Evolutionary conservation across 768 basidiomycete genomes (phyloP), one percentile per base, ranked within the genome.

Genomic region (Megacollybia marginata): DNA sequence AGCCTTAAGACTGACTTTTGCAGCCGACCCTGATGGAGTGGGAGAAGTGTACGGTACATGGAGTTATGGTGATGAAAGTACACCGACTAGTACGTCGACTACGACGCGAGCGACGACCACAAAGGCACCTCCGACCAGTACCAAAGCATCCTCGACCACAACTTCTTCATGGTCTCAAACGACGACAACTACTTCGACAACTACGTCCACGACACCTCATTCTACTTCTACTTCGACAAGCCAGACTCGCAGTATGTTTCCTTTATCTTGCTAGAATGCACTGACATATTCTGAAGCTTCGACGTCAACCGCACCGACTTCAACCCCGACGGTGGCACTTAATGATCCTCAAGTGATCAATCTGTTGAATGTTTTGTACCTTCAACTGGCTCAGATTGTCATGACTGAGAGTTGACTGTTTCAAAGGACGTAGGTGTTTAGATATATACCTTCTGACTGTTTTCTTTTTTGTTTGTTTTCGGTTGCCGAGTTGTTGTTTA

Each of bases 21-120:
- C 23, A 28, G 23, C 23, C 23, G 23, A 28, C 23, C 23, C 23
- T 28, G 23, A 28, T 28, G 23, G 23, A 28, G 23, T 6, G 23
- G 23, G 23, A 28, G 23, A 28, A 6, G 23, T 28, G 6, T 28
- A 28, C 20, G 71, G 72, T 2, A 52, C 55, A 3, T 81, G 80
- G 78, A 52, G 47, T 12, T 71, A 64, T 46, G 67, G 61, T 38
- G 56, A 48, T 45, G 56, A 64, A 15, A 28, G 23, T 28, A 6
- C 23, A 28, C 23, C 23, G n/a, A n/a, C n/a, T n/a, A n/a, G n/a
- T n/a, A n/a, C n/a, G n/a, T 48, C 54, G 28, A 58, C 57, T 8
- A 46, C 57, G n/a, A 32, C 44, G 42, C 43, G 57, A 13, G 52
- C 61, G 13, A 47, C 56, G 15, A 52, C 59, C 5, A 57, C 61